Evolutionary conservation across 1,284 basidiomycete species (phyloP).

Genomic region (Ganoderma sinense): DNA sequence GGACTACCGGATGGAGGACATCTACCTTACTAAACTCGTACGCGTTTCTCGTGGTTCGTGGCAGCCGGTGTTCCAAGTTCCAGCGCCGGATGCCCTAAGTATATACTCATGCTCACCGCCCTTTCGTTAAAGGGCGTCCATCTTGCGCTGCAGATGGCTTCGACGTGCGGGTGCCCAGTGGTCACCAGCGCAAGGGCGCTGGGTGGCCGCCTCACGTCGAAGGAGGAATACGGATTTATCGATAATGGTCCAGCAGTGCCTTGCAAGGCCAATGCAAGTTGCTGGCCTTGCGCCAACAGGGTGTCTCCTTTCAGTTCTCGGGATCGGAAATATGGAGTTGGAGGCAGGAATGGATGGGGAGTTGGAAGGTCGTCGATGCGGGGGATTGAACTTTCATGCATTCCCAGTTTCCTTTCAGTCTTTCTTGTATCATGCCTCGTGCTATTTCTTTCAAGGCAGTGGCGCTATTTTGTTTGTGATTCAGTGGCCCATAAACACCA

Average conservation of each 20-base stretch:
- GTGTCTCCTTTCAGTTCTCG: neutral
- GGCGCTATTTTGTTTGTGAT: neutral
- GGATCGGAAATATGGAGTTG: neutral
- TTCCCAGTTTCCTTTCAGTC: neutral
- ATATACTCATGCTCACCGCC: neutral
- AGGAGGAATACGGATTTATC: neutral
- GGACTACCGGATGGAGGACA: conserved; percentile 2
- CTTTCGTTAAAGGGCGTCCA: neutral
- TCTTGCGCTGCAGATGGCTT: neutral
- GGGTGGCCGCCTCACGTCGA: neutral
- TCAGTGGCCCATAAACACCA: neutral
- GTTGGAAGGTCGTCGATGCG: neutral
- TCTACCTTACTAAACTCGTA: conserved; percentile 12
- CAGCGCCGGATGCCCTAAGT: neutral
- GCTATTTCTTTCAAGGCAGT: neutral
- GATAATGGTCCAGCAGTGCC: neutral
- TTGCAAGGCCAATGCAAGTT: neutral
- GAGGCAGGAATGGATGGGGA: neutral
- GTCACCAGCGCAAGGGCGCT: too few species aligned
- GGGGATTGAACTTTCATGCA: neutral
- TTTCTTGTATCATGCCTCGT: neutral
- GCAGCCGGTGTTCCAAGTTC: conserved; percentile 21
- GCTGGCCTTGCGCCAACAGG: neutral
- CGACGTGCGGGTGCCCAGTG: neutral
- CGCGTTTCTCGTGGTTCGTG: conserved; percentile 24